Conservation (phyloP, 495 filamentous ascomycete species). For the Penicillium cosmopolitanum region DNA sequence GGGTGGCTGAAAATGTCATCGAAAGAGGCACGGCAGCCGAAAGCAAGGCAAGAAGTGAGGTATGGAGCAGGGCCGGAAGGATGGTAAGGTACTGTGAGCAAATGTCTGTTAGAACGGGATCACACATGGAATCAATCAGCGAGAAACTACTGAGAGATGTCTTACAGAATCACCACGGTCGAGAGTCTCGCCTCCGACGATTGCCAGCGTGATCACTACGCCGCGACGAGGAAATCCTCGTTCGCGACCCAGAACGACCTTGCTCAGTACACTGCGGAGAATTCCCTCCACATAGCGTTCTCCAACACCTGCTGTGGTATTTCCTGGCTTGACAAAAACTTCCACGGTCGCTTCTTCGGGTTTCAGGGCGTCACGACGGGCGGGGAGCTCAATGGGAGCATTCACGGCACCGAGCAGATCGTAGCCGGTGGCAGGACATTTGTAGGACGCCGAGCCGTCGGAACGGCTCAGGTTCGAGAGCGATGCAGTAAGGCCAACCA, state of each 20-base stretch:
- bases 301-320: slow-evolving; percentile 68
- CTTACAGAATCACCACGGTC: slow-evolving; percentile 71
- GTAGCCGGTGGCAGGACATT: slow-evolving; percentile 68
- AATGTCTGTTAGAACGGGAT: slow-evolving; percentile 9
- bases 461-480: slow-evolving; percentile 65
- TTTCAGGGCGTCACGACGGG: slow-evolving; percentile 76
- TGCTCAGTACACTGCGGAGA: slow-evolving; percentile 33
- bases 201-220: slow-evolving; percentile 46
- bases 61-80: slow-evolving; percentile 75
- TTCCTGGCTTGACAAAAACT: slow-evolving; percentile 82
- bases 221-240: slow-evolving; percentile 43
- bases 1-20: slow-evolving; percentile 66
- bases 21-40: slow-evolving; percentile 76
- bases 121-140: neutral
- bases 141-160: neutral
- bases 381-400: slow-evolving; percentile 85
- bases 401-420: slow-evolving; percentile 84
- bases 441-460: slow-evolving; percentile 87
- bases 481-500: slow-evolving; percentile 43
- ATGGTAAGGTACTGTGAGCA: slow-evolving; percentile 66
- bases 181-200: slow-evolving; percentile 57
- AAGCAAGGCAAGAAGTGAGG: slow-evolving; percentile 71
- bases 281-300: slow-evolving; percentile 57
- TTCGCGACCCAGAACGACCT: slow-evolving; percentile 41
- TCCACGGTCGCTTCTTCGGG: slow-evolving; percentile 90